A percentile compares a stretch with the other conserved stretches of the same genome.
Conservation (phyloP, 2,329 filamentous ascomycete genomes). For the Aspergillus carbonarius region DNA sequence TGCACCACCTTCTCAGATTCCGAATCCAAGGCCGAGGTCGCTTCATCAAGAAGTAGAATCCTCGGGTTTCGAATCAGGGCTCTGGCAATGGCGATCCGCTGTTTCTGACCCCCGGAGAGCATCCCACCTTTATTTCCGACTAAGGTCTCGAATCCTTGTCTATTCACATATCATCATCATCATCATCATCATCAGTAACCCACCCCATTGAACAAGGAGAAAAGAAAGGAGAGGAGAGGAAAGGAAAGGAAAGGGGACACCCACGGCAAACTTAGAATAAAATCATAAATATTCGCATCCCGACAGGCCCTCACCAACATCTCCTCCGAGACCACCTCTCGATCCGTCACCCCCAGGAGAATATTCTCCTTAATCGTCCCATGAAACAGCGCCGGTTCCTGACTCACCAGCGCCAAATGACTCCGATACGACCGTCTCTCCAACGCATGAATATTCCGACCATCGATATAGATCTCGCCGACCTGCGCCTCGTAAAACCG, state of each 20-base stretch:
- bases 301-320: slow-evolving; percentile 21
- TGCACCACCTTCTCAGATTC: slow-evolving; percentile 54
- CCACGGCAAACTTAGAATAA: slow-evolving; percentile 27
- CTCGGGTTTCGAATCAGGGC: slow-evolving; percentile 36
- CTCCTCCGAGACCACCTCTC: slow-evolving; percentile 13
- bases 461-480: slow-evolving; percentile 65
- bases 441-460: slow-evolving; percentile 55
- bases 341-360: slow-evolving; percentile 51
- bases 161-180: neutral
- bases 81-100: slow-evolving; percentile 38
- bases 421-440: slow-evolving; percentile 61
- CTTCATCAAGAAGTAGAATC: slow-evolving; percentile 28
- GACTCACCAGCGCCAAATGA: slow-evolving; percentile 66
- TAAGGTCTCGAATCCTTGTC: slow-evolving; percentile 25
- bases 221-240: no score
- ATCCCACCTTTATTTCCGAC: slow-evolving; percentile 25
- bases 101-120: slow-evolving; percentile 38
- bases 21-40: slow-evolving; percentile 48
- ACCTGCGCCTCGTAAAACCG: slow-evolving; percentile 66
- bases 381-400: slow-evolving; percentile 69
- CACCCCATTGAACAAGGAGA: no score
- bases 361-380: slow-evolving; percentile 68
- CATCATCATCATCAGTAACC: no score
- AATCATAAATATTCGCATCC: slow-evolving; percentile 30
- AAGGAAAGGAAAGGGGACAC: neutral